A percentile compares a stretch with the other conserved stretches of the same genome.
phyloP scores from a whole-genome alignment of 257 asterid genomes.

The Asclepias syriaca region DNA sequence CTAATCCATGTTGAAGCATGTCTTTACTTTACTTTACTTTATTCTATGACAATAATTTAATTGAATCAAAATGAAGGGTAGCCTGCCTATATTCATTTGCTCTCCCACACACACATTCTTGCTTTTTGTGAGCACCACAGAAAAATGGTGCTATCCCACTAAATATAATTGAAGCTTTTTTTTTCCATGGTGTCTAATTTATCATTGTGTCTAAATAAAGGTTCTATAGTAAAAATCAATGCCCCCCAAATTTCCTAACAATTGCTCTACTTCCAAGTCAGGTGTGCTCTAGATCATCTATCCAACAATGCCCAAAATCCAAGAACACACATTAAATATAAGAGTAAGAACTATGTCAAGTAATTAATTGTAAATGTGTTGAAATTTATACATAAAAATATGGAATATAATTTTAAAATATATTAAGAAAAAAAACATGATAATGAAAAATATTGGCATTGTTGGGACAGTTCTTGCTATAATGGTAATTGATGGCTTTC shows the following conservation, averaged over 20 bases:
- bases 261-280: neutral
- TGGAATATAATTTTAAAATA: neutral
- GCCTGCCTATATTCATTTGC: neutral
- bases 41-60: neutral
- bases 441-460: neutral
- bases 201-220: conserved; percentile 9
- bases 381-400: too few relatives aligned
- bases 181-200: neutral
- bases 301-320: neutral
- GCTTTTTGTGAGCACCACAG: neutral
- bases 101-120: neutral
- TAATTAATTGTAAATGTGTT: too few relatives aligned
- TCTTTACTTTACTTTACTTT: neutral
- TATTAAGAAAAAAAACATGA: neutral
- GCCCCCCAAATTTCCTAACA: neutral
- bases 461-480: neutral
- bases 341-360: too few relatives aligned
- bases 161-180: neutral
- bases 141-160: neutral
- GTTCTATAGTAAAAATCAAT: neutral
- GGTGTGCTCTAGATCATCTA: neutral
- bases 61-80: neutral
- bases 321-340: conserved; percentile 1
- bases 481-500: neutral
- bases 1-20: neutral